Evolutionary conservation across 108 stramenopile species (phyloP), one percentile per base, ranked within the genome.

Genomic region (Pseudonitzschia delicatissima): DNA sequence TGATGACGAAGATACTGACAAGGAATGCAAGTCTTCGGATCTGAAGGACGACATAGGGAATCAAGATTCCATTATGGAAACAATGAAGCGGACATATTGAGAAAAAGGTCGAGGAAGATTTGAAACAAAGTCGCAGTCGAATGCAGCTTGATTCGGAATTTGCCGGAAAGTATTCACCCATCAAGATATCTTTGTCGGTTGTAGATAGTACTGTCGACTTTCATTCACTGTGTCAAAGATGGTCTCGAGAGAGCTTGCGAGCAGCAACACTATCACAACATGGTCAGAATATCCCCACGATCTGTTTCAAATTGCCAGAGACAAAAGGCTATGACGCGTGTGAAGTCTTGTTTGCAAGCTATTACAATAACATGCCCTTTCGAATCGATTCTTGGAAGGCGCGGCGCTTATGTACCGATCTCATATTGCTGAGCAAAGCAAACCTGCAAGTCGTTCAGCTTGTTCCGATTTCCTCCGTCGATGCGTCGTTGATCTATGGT

Each of bases 401-500:
- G 8, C 33, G n/a, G 26, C 57, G 49, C 4, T 28, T 75, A 33
- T 31, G 58, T 4, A 21, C 27, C 27, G 73, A 79, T 67, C 31
- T 75, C 27, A 32, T 58, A 21, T 15, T 42, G 13, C 31, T 79
- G 39, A n/a, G 33, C 12, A 55, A 12, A 33, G 63, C 67, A n/a
- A 52, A 35, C 13, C 26, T 79, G 29, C 12, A 71, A 50, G 57
- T 79, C 28, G 44, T 71, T 35, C 73, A 74, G 65, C 40, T 79
- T 20, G 50, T 71, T 8, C 74, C 78, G 4, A 47, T 75, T 42
- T 34, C 51, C 5, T 62, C 42, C 29, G 34, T 79, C 31, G 74
- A 79, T 59, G 73, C 66, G 21, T 74, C 72, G 5, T 57, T 79
- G 12, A 31, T 79, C 32, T 79, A 57, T 62, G 78, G 78, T 3